Conservation (phyloP, 2,329 filamentous ascomycete genomes). For the Aspergillus pseudoterreus region DNA sequence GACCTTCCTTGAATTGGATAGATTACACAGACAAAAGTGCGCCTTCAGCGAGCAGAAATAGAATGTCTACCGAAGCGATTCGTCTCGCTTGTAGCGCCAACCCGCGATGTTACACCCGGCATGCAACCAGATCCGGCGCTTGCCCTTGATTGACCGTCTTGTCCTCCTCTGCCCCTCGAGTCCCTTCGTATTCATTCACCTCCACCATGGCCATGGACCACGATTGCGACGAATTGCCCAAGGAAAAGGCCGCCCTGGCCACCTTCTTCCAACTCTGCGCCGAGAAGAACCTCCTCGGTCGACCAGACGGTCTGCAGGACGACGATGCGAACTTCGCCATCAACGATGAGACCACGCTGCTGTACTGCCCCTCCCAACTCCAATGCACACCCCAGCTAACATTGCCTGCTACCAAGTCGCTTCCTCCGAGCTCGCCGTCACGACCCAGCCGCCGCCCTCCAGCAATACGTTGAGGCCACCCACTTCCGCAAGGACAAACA, state of each 20-base stretch:
- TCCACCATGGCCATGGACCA: neutral
- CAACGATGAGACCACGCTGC: conserved; percentile 15
- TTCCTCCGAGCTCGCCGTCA: conserved; percentile 16
- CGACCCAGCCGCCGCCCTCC: conserved; percentile 10
- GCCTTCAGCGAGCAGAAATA: neutral
- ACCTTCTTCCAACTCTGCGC: conserved; percentile 1
- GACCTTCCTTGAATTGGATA: neutral
- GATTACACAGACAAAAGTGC: neutral
- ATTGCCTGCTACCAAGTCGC: conserved; percentile 8
- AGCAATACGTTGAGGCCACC: conserved; percentile 13
- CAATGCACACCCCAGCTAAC: neutral
- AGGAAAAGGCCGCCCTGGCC: neutral
- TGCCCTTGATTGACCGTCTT: no score
- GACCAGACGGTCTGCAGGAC: conserved; percentile 5
- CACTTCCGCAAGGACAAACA: conserved; percentile 14
- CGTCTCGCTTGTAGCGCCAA: neutral
- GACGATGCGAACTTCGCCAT: conserved; percentile 14
- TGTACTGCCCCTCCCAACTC: conserved; percentile 3
- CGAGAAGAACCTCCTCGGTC: conserved; percentile 10
- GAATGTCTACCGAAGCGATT: neutral
- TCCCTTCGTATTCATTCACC: neutral
- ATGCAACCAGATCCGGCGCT: no score
- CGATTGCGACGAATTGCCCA: neutral
- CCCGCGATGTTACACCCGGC: neutral
- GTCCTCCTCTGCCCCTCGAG: neutral